Base-by-base conservation (phyloP, 1,284 basidiomycete species). In the Puccinia triticina region DNA sequence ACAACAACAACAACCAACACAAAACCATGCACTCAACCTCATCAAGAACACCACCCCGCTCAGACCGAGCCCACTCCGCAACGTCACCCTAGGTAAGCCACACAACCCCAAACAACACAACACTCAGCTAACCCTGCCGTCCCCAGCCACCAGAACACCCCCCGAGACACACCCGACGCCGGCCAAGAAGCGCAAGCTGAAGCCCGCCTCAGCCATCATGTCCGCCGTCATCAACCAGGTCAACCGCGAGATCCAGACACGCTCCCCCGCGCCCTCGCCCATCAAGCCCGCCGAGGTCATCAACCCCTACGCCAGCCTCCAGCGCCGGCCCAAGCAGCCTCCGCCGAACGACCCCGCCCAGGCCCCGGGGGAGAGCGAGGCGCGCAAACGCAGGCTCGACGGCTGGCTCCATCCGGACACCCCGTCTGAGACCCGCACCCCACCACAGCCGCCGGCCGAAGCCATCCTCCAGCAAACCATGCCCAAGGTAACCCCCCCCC, bases 201-300 rank as follows among this genome's bases (percentile, higher is more conserved):
- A 79, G 34, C 66, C 43, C 40, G 12, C 50, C 34, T 50, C 64
- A 23, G 71, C 77, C 3, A 79, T 79, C 53, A 71, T 71, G 46
- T 79, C 77, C 16, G 71, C 77, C 3, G 59, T 79, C 50, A 79
- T 79, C 46, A 79, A 79, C 34, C n/a, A 69, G 69, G 77, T 71
- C 40, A 71, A 71, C 18, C 23, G 12, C 23, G 67, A 71, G 37
- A 69, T 79, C n/a, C 53, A 69, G 34, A 79, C 14, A 26, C 48
- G 67, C 23, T 46, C 77, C 11, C 67, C 77, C 10, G 66, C 29
- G 4, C 64, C 64, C 34, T 71, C 77, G 16, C 77, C 77, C n/a
- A 71, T 79, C 66, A 79, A 79, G 46, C 37, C 48, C 29, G 5
- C 77, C 50, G 50, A 79, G 69, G 67, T 79, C 5, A 71, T 79